Percentiles rank a stretch among this genome's conserved stretches.
Conservation (phyloP, 1,284 basidiomycete genomes). For the Leccinum angustisporum region DNA sequence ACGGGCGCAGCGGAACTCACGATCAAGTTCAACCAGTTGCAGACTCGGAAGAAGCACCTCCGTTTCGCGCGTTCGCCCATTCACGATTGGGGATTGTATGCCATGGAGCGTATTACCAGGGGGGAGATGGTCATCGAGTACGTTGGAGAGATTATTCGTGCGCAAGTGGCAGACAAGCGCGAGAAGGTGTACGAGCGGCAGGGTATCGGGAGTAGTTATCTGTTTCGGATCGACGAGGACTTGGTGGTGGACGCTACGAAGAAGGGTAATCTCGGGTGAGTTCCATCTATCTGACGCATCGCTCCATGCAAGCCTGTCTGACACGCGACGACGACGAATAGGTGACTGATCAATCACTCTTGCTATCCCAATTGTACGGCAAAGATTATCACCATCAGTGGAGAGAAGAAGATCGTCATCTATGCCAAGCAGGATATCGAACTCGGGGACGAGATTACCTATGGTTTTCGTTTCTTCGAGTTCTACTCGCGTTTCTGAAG, state of each 20-base stretch:
- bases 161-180: constrained; percentile 94
- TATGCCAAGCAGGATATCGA: constrained; percentile 96
- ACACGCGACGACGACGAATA: constrained; percentile 32
- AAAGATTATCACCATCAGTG: constrained; percentile 97
- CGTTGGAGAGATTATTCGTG: constrained; percentile 94
- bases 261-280: constrained; percentile 95
- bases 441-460: constrained; percentile 93
- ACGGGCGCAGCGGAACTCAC: constrained; percentile 61
- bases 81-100: constrained; percentile 97
- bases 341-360: constrained; percentile 93
- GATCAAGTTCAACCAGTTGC: constrained; percentile 98
- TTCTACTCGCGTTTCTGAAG: neutral
- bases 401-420: constrained; percentile 99
- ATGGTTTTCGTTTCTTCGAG: constrained; percentile 50
- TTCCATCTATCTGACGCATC: constrained; percentile 23
- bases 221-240: constrained; percentile 92
- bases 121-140: constrained; percentile 99
- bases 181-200: constrained; percentile 96
- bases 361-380: constrained; percentile 98
- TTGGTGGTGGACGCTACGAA: constrained; percentile 97
- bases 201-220: constrained; percentile 93
- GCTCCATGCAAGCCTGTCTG: constrained; percentile 15
- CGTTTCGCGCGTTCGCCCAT: constrained; percentile 95
- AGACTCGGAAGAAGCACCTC: constrained; percentile 97
- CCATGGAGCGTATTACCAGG: constrained; percentile 89